These are phyloP conservation scores for Suillus alpinus DNA, from an alignment of 768 basidiomycete genomes.

Conservation along the genomic window DNA sequence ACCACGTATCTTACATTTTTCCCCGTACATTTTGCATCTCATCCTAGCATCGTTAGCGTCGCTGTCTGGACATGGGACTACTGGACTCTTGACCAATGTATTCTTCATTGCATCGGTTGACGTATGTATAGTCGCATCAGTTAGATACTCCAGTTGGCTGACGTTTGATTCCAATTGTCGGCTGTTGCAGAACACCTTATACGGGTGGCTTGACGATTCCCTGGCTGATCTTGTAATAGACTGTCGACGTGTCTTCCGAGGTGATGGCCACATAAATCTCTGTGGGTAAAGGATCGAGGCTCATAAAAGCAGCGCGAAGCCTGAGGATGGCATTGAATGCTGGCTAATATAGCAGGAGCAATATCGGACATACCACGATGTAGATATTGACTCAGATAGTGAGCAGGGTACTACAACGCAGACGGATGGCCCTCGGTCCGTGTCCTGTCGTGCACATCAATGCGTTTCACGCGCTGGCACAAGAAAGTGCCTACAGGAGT, in stretches of 20 bases:
- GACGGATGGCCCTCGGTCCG: constrained; percentile 28
- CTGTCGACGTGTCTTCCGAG: constrained; percentile 76
- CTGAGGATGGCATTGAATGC: constrained; percentile 31
- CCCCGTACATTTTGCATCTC: not conserved
- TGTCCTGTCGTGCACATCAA: constrained; percentile 33
- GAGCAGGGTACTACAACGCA: constrained; percentile 61
- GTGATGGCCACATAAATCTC: constrained; percentile 69
- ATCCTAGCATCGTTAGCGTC: not conserved
- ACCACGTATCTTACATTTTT: not conserved
- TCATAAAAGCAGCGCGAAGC: constrained; percentile 55
- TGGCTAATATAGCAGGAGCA: no score
- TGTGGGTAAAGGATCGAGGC: constrained; percentile 37
- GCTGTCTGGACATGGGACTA: not conserved
- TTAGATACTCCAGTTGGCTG: not conserved
- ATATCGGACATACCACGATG: constrained; percentile 47
- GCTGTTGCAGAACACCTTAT: constrained; percentile 21
- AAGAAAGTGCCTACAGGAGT: constrained; percentile 41
- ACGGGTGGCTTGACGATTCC: constrained; percentile 75
- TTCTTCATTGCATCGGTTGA: not conserved
- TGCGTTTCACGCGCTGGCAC: not conserved
- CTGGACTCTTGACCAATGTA: not conserved
- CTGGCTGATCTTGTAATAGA: constrained; percentile 78
- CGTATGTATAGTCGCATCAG: not conserved
- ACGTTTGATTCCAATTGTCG: no score
- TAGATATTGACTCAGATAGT: constrained; percentile 63